Base-by-base conservation (phyloP, 176 grass and related monocot species). In the Musa itinerans region DNA sequence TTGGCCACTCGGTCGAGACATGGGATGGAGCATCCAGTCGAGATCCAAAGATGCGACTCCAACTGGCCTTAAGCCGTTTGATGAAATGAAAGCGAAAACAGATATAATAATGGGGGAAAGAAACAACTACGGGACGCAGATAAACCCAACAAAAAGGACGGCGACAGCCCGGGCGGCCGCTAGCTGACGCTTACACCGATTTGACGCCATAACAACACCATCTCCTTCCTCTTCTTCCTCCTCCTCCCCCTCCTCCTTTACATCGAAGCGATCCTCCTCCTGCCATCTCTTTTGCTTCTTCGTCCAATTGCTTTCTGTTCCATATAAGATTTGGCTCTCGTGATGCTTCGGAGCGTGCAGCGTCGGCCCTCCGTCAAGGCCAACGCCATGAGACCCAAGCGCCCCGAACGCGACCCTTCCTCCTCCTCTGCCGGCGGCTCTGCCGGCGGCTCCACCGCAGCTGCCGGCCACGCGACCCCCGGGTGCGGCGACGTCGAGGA, bases 301-400 rank as follows among this genome's bases (percentile, higher is more conserved):
- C 56, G 61, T 76, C 65, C 83, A 66, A 76, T 72, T 63, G 57
- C 73, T n/a, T 65, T 17, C 68, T 8, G 11, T 65, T 11, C 52
- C 24, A 52, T 58, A 43, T 43, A 43, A 43, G 34, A 43, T 26
- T 17, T 54, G 25, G 27, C 65, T 65, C 65, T 21, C 71, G 24
- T 82, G 71, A 97, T 97, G 88, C 83, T 97, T 74, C 88, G 80
- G 71, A 85, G 90, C 57, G 67, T 86, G 5, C 78, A 74, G 54
- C 86, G 80, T 10, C 54, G 82, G 50, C 79, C 87, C 58, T 80
- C 85, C 61, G 53, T 77, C 76, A 80, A 72, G 64, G 69, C 20
- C 26, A 50, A 9, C 27, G 71, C 81, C 53, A 92, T 78, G 85
- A 86, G 82, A 79, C 67, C 84, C 6, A 97, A 97, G 83, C 68